Evolutionary conservation across 2,329 filamentous ascomycete genomes (phyloP).

Genomic region (Ceratocystis harringtonii): DNA sequence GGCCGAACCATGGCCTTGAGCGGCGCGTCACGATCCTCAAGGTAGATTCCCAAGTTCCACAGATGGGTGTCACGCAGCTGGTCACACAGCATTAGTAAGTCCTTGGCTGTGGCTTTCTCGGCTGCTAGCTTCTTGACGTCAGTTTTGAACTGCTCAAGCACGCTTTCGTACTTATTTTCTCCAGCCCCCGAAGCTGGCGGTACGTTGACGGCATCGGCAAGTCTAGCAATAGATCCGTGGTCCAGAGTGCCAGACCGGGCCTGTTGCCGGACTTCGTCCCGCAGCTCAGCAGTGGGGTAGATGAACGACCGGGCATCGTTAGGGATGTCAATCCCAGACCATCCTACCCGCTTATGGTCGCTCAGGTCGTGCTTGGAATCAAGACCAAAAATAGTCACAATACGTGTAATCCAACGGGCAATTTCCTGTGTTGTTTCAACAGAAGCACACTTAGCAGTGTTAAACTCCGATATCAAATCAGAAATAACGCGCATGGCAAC

Average conservation of each 20-base stretch:
- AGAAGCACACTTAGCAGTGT: conserved; percentile 14
- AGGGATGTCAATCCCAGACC: conserved; percentile 30
- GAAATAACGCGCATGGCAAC: conserved; percentile 63
- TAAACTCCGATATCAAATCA: conserved; percentile 52
- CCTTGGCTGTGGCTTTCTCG: conserved; percentile 37
- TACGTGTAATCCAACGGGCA: conserved; percentile 66
- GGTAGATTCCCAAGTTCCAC: conserved; percentile 69
- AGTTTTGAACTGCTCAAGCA: conserved; percentile 39
- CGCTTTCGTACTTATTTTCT: conserved; percentile 23
- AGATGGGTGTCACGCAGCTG: conserved; percentile 66
- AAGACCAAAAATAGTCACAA: conserved; percentile 73
- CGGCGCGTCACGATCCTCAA: conserved; percentile 61
- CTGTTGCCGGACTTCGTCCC: conserved; percentile 15
- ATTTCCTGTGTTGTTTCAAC: conserved; percentile 24
- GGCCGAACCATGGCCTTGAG: conserved; percentile 60
- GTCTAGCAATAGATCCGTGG: conserved; percentile 29
- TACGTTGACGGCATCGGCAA: conserved; percentile 36
- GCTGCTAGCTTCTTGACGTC: conserved; percentile 39
- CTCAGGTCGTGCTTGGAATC: conserved; percentile 34
- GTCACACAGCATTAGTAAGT: conserved; percentile 64
- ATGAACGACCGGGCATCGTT: conserved; percentile 36
- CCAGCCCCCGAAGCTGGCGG: conserved; percentile 32
- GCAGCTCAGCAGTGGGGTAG: conserved; percentile 24
- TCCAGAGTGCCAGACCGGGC: conserved; percentile 27
- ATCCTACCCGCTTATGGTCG: conserved; percentile 22